Percentiles rank a stretch among this genome's conserved stretches.
Conservation (phyloP, 495 filamentous ascomycete genomes). For the Daldinia caldariorum region DNA sequence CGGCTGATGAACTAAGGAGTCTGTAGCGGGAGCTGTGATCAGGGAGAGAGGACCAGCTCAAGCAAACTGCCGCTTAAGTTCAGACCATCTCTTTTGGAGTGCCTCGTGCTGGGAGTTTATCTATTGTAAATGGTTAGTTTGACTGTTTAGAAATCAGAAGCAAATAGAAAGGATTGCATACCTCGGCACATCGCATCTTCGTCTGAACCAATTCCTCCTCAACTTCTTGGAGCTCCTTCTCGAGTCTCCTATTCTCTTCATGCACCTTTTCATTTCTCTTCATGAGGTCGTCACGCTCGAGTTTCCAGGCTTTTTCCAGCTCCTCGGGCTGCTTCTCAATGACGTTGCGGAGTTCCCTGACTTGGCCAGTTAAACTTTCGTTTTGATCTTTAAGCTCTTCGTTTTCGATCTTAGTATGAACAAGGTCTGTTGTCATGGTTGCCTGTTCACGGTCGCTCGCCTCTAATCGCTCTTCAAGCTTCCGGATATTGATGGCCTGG, state of each 20-base stretch:
- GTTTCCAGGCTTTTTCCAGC: slow-evolving; percentile 81
- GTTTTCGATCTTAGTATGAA: slow-evolving; percentile 92
- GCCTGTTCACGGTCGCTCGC: slow-evolving; percentile 94
- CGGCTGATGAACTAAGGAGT: slow-evolving; percentile 7
- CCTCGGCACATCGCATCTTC: slow-evolving; percentile 96
- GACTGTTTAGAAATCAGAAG: neutral
- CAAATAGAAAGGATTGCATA: slow-evolving; percentile 56
- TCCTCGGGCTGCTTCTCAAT: slow-evolving; percentile 90
- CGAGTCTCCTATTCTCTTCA: slow-evolving; percentile 87
- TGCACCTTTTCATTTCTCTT: slow-evolving; percentile 92
- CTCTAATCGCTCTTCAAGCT: slow-evolving; percentile 87
- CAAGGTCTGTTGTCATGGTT: slow-evolving; percentile 86
- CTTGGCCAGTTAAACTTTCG: slow-evolving; percentile 83
- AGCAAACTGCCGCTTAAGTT: slow-evolving; percentile 71
- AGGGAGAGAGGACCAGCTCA: slow-evolving; percentile 27
- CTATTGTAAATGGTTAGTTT: slow-evolving; percentile 55
- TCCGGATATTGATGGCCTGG: slow-evolving; percentile 75
- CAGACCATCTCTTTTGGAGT: slow-evolving; percentile 80
- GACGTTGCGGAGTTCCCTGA: slow-evolving; percentile 80
- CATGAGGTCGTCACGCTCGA: slow-evolving; percentile 93
- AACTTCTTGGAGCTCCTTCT: slow-evolving; percentile 93
- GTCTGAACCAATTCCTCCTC: slow-evolving; percentile 92
- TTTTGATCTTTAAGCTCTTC: slow-evolving; percentile 88
- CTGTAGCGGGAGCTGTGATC: slow-evolving; percentile 13
- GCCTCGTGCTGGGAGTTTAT: slow-evolving; percentile 78